Conservation (phyloP, 352 stramenopile species). For the Phytophthora megakarya region DNA sequence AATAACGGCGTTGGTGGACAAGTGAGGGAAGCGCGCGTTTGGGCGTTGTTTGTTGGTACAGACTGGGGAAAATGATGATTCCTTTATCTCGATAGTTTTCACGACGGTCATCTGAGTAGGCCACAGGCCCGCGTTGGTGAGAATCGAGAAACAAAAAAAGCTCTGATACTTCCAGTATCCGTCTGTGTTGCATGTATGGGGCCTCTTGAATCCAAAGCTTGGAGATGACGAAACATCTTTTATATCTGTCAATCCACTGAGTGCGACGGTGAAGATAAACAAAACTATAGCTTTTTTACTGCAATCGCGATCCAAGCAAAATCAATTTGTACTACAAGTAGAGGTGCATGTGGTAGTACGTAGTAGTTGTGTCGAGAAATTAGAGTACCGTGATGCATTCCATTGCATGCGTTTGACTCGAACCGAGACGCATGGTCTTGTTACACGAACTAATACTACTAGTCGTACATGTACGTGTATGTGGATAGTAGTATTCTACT, state of each 20-base stretch:
- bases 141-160: constrained; percentile 87
- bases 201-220: constrained; percentile 12
- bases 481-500: too few species aligned
- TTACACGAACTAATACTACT: too few species aligned
- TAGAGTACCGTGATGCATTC: too few species aligned
- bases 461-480: too few species aligned
- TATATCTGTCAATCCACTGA: constrained; percentile 83
- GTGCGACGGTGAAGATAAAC: constrained; percentile 74
- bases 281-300: constrained; percentile 89
- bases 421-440: too few species aligned
- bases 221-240: constrained; percentile 70
- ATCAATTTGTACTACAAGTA: too few species aligned
- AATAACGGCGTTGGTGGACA: too few species aligned
- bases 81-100: constrained; percentile 85
- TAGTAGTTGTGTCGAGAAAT: too few species aligned
- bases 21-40: too few species aligned
- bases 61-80: constrained; percentile 89
- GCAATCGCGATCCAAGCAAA: constrained; percentile 82
- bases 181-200: constrained; percentile 13
- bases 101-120: constrained; percentile 91
- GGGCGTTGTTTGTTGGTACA: too few species aligned
- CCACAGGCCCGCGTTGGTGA: constrained; percentile 69
- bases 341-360: too few species aligned
- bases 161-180: constrained; percentile 71
- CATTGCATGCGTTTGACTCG: too few species aligned